Evolutionary conservation across 192 early-diverging fungal species (phyloP), one percentile per base, ranked within the genome.

Genomic region (Coemansia umbellata): DNA sequence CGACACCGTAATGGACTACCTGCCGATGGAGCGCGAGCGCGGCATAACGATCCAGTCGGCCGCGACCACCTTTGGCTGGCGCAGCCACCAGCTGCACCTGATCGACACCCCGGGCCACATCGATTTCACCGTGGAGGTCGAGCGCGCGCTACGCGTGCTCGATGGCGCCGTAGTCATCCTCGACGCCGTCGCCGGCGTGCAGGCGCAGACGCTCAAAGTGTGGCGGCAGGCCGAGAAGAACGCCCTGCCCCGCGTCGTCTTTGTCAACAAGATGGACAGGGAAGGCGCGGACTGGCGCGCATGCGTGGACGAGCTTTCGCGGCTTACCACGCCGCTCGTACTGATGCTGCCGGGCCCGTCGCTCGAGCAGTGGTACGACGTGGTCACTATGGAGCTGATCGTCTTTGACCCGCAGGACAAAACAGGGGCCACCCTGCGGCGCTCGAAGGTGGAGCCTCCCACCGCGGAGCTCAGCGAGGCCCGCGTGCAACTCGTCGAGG

Each of bases 191-290:
- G 86, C 92, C 0, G 95, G 95, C 3, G 95, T 98, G 5, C 92
- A 98, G 59, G 95, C 95, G 6, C 95, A 98, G 66, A 98, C 95
- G n/a, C 87, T 90, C 60, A 93, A 87, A 0, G 95, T 95, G 23
- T 94, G 92, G 92, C 47, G 66, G 18, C 95, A 98, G 66, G 91
- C 94, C 42, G 81, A 84, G 50, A 69, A 86, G 10, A 93, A 95
- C 53, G 55, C 65, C 0, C 80, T 95, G 1, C 92, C 95, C 2
- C 82, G 92, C 0, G 75, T 98, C 14, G 83, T 85, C 1, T 93
- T 90, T 80, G 82, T 96, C n/a, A 98, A 98, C 78, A 98, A 98
- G 58, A 88, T 98, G 87, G 95, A 98, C 60, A 78, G 95, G 3
- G 95, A 92, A 4, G 89, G 90, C 3, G 72, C 74, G 0, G 40